Evolutionary conservation across 306 rosid genomes (phyloP).

Genomic region (Abrus precatorius): DNA sequence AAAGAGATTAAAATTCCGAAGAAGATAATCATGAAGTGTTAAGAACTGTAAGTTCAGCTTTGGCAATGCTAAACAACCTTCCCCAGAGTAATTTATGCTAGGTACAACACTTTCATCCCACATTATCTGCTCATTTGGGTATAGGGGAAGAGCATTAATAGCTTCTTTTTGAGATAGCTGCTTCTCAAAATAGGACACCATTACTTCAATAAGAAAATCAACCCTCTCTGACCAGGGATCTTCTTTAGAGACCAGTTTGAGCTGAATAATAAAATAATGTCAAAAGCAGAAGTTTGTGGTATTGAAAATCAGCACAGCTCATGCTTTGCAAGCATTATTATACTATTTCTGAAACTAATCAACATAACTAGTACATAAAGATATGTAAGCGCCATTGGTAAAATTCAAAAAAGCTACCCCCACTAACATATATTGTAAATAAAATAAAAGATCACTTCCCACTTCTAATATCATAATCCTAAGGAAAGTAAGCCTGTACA

Average conservation of each 20-base stretch:
- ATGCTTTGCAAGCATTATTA: constrained; percentile 29
- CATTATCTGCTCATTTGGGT: constrained; percentile 97
- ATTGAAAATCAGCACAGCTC: constrained; percentile 38
- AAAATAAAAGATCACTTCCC: constrained; percentile 16
- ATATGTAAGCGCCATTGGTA: neutral
- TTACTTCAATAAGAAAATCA: constrained; percentile 93
- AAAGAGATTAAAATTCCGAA: constrained; percentile 93
- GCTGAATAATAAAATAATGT: constrained; percentile 65
- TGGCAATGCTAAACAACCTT: constrained; percentile 99
- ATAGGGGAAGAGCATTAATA: constrained; percentile 96
- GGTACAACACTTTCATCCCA: constrained; percentile 99
- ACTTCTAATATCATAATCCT: constrained; percentile 17
- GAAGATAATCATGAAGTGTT: constrained; percentile 98
- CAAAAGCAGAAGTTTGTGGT: constrained; percentile 27
- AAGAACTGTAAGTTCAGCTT: constrained; percentile 93
- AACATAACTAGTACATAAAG: constrained; percentile 19
- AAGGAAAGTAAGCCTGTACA: constrained; percentile 1
- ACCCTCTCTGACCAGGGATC: constrained; percentile 96
- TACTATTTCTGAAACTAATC: constrained; percentile 29
- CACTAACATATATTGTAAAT: neutral
- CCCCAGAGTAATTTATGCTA: constrained; percentile 97
- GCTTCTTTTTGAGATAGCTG: constrained; percentile 98
- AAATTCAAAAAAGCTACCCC: constrained; percentile 32
- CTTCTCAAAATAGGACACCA: constrained; percentile 95
- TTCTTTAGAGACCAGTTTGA: constrained; percentile 82